A percentile compares a stretch with the other conserved stretches of the same genome.
Conservation (phyloP, 345 rosid genomes). For the Populus nigra region DNA sequence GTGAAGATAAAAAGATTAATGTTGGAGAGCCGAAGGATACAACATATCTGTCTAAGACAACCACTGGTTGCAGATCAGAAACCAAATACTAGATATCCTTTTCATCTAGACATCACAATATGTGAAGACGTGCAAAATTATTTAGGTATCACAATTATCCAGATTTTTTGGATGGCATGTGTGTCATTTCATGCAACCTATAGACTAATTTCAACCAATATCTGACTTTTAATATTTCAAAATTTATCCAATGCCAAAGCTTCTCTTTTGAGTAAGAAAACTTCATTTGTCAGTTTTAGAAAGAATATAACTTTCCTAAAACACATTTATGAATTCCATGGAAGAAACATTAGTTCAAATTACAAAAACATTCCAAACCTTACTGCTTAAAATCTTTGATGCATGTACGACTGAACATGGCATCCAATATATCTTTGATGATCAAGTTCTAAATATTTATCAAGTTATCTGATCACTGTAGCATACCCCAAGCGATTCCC, state of each 20-base stretch:
- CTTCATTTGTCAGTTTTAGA: not conserved
- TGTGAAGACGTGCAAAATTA: not conserved
- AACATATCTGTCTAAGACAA: not conserved
- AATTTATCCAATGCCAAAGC: not conserved
- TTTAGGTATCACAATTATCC: not conserved
- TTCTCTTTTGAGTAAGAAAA: not conserved
- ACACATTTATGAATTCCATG: not conserved
- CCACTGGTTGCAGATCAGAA: not conserved
- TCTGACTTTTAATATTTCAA: not conserved
- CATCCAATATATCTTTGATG: not conserved
- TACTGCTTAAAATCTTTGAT: not conserved
- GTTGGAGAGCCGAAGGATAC: not conserved
- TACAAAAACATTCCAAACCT: not conserved
- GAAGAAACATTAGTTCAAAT: not conserved
- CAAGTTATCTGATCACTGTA: not conserved
- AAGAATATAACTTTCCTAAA: not conserved
- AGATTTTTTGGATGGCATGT: not conserved
- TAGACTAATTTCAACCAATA: not conserved
- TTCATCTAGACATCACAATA: not conserved
- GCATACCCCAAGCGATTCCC: slow-evolving; percentile 98
- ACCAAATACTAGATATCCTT: not conserved
- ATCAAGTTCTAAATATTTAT: slow-evolving; percentile 8
- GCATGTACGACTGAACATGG: not conserved
- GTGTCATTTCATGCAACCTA: not conserved
- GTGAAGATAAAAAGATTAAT: not conserved